phyloP scores from a whole-genome alignment of 345 rosid species.

The Eutrema japonicum region DNA sequence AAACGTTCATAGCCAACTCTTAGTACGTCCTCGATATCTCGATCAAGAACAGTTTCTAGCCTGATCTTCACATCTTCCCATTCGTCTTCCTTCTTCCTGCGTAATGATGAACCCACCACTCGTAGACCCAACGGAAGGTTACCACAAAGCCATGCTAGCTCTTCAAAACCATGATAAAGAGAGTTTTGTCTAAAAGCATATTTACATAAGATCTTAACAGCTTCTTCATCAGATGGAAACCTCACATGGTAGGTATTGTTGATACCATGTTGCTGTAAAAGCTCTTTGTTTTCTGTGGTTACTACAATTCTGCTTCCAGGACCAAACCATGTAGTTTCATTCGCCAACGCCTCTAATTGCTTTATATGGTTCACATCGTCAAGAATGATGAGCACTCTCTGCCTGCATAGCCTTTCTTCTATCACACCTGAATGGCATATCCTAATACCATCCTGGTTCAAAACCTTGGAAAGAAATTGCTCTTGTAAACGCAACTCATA shows the following conservation, averaged over 20 bases:
- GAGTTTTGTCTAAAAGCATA: not conserved
- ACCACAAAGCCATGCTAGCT: not conserved
- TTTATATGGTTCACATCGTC: not conserved
- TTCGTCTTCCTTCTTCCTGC: not conserved
- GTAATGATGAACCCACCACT: not conserved
- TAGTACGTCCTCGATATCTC: slow-evolving; percentile 16
- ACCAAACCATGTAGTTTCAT: not conserved
- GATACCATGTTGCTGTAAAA: not conserved
- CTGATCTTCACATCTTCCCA: not conserved
- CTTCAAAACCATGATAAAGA: not conserved
- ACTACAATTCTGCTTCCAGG: not conserved
- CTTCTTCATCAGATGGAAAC: not conserved
- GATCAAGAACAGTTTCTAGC: not conserved
- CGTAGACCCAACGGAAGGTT: not conserved
- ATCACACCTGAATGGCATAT: too few relatives aligned
- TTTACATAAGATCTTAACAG: not conserved
- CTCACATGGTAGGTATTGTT: not conserved
- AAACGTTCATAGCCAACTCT: slow-evolving; percentile 42
- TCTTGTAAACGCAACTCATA: too few relatives aligned
- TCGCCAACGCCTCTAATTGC: not conserved
- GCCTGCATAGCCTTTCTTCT: too few relatives aligned
- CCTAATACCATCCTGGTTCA: too few relatives aligned
- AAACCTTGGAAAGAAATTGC: too few relatives aligned
- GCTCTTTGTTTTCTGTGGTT: not conserved
- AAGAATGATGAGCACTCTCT: not conserved